Conservation (phyloP, 371 early-diverging fungal species). For the Agmasoma carcini region DNA sequence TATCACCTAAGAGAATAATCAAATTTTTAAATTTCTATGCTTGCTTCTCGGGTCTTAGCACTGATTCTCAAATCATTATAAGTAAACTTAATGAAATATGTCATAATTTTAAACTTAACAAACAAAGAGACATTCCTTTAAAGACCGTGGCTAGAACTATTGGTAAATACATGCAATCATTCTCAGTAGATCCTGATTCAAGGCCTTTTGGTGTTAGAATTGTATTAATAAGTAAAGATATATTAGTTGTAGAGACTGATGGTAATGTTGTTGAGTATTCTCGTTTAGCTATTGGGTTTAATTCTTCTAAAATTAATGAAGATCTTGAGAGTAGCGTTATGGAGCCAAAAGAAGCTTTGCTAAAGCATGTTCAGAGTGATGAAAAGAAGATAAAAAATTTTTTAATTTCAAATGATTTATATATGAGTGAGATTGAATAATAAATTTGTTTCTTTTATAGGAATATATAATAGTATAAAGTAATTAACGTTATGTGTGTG, state of each 20-base stretch:
- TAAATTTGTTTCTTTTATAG: too few relatives aligned
- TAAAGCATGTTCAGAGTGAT: slow-evolving; percentile 38
- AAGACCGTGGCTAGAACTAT: slow-evolving; percentile 65
- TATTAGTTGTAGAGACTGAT: slow-evolving; percentile 94
- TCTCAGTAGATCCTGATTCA: slow-evolving; percentile 91
- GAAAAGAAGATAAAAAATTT: slow-evolving; percentile 25
- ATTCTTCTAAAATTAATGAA: slow-evolving; percentile 24
- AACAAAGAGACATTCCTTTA: slow-evolving; percentile 70
- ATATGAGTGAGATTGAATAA: too few relatives aligned
- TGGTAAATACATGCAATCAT: slow-evolving; percentile 60
- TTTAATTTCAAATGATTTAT: slow-evolving; percentile 22
- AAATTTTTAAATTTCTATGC: slow-evolving; percentile 96
- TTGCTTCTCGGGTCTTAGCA: slow-evolving; percentile 56
- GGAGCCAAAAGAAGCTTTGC: slow-evolving; percentile 17
- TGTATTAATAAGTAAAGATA: slow-evolving; percentile 72
- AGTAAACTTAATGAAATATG: slow-evolving; percentile 31
- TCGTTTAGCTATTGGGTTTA: slow-evolving; percentile 55
- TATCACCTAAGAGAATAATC: slow-evolving; percentile 85
- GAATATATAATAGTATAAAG: too few relatives aligned
- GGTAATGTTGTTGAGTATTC: slow-evolving; percentile 95
- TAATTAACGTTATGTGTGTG: too few relatives aligned
- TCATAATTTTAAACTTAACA: slow-evolving; percentile 39
- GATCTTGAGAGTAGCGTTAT: slow-evolving; percentile 14
- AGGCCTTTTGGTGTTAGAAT: slow-evolving; percentile 96
- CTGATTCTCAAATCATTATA: slow-evolving; percentile 50